These are phyloP conservation scores for Amaranthus cruentus DNA, from an alignment of 148 eudicot genomes.

Conservation along the genomic window DNA sequence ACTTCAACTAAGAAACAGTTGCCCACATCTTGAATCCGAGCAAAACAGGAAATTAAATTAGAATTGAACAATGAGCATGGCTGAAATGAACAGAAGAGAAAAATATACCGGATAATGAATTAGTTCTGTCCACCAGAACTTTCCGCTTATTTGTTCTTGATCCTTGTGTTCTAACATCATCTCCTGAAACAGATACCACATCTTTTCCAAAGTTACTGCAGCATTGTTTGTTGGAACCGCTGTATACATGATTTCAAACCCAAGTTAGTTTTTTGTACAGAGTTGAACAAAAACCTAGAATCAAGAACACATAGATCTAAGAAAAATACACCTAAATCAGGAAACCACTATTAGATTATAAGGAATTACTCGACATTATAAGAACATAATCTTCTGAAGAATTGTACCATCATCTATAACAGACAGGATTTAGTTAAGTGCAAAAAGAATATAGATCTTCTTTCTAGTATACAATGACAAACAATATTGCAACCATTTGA, in stretches of 20 bases:
- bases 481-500: too few species aligned
- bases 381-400: too few species aligned
- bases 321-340: background rate
- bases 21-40: background rate
- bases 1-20: background rate
- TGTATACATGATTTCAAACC: conserved; percentile 18
- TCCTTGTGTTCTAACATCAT: conserved; percentile 24
- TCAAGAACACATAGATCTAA: background rate
- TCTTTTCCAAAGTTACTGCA: conserved; percentile 25
- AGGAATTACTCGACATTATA: background rate
- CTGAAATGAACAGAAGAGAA: background rate
- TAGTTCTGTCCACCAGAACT: conserved; percentile 39
- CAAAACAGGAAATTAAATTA: background rate
- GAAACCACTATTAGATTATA: background rate
- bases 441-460: too few species aligned
- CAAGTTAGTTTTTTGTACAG: background rate
- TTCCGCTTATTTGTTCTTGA: conserved; percentile 19
- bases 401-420: background rate
- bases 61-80: background rate
- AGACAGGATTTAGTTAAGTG: background rate
- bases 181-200: conserved; percentile 21
- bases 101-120: conserved; percentile 44
- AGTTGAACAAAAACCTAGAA: background rate
- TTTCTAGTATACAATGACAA: too few species aligned
- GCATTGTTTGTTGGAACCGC: conserved; percentile 32